phyloP scores from a whole-genome alignment of 164 flowering plant genomes.

The Annona squamosa region DNA sequence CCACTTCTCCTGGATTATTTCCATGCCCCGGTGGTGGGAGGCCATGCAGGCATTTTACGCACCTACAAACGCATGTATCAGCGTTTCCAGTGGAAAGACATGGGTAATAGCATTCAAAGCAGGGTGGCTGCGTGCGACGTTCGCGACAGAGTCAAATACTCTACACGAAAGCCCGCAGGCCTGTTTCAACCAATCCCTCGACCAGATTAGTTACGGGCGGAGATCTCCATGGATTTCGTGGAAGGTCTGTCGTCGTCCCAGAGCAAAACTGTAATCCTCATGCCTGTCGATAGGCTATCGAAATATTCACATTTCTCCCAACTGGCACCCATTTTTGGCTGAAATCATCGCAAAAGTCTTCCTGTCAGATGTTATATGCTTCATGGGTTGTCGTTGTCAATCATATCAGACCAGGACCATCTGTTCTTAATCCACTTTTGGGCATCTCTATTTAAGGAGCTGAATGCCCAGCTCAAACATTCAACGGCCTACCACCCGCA shows the following conservation, averaged over 20 bases:
- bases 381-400: not conserved
- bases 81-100: too few relatives aligned
- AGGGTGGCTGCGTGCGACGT: too few relatives aligned
- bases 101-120: too few relatives aligned
- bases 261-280: not conserved
- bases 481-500: too few relatives aligned
- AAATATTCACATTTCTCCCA: not conserved
- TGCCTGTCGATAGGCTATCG: conserved; percentile 8
- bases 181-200: conserved; percentile 6
- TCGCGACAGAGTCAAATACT: too few relatives aligned
- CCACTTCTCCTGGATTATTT: too few relatives aligned
- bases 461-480: too few relatives aligned
- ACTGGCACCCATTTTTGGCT: not conserved
- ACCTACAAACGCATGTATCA: too few relatives aligned
- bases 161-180: not conserved
- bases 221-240: conserved; percentile 11
- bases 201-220: not conserved
- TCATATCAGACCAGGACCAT: not conserved
- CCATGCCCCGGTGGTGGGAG: too few relatives aligned
- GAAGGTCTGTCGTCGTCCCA: conserved; percentile 3
- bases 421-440: not conserved
- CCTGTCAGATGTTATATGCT: not conserved
- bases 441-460: too few relatives aligned
- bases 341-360: not conserved
- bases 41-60: too few relatives aligned